Base-by-base conservation (phyloP, 495 filamentous ascomycete genomes). In the Venustampulla echinocandica region DNA sequence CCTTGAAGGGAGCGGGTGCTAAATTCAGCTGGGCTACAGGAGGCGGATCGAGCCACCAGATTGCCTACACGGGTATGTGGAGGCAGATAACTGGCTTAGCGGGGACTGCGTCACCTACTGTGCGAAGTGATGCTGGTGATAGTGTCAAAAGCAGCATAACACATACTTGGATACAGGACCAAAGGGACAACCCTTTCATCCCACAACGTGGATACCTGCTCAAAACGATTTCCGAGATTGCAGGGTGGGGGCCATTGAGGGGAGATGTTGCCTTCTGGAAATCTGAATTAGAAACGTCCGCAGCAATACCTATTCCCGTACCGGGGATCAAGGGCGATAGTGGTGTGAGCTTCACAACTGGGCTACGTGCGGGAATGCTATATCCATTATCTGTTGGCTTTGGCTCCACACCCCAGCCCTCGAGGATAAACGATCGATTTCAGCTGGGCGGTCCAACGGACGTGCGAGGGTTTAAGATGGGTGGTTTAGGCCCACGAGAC, bases 201-300 rank as follows among this genome's bases (percentile, higher is more conserved):
- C 87, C 93, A 0, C 79, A 80, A 44, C 66, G 73, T 24, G 92
- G 92, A 9, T 90, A 85, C 59, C 73, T 92, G 42, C 58, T 85
- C 23, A 90, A 87, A 62, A 72, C 80, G 15, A 65, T 77, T 36
- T 76, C 84, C 18, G 93, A 97, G 57, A 60, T 96, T 10, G 93
- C 92, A 4, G 92, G 93, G 17, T 82, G 81, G 74, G 87, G 89
- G 1, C 77, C 81, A 0, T 67, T 98, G 21, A 75, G 78, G 58
- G 92, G 92, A 23, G 93, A 97, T 58, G 90, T 96, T 0, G 80
- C 80, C 37, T 96, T 97, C 66, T 82, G 73, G 59, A 97, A 95
- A 64, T 77, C 77, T 5, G 89, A 98, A 60, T 42, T 90, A 27
- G 90, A 97, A 60, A 69, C 85, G 0, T 79, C 90, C 52, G 74